These are phyloP conservation scores for Dillenia suffruticosa DNA, from an alignment of 164 flowering plant genomes.

Conservation along the genomic window DNA sequence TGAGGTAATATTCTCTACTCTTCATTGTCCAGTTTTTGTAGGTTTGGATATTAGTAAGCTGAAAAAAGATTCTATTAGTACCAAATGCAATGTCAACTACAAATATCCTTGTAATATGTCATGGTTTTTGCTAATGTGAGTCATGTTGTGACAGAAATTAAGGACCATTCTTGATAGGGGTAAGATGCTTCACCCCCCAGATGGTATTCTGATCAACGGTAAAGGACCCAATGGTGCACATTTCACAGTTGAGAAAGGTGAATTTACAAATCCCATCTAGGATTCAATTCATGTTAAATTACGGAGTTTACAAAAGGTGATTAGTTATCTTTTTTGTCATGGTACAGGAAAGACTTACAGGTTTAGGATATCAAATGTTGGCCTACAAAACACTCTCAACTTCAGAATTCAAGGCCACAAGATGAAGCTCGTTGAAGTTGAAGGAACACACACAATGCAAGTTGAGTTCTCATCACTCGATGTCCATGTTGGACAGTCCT, in stretches of 20 bases:
- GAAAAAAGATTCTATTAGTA: too few species aligned
- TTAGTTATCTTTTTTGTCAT: neutral
- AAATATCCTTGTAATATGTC: too few species aligned
- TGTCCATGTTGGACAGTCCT: conserved; percentile 82
- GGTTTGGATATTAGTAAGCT: too few species aligned
- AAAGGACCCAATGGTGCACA: conserved; percentile 39
- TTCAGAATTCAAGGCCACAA: conserved; percentile 61
- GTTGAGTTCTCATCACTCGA: conserved; percentile 47
- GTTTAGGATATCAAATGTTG: conserved; percentile 83
- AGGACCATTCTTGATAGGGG: conserved; percentile 49
- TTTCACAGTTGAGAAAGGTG: conserved; percentile 64
- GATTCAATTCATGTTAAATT: neutral
- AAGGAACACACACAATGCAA: conserved; percentile 80
- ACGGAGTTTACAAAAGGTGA: too few species aligned
- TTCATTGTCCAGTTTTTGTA: too few species aligned
- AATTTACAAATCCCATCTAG: too few species aligned
- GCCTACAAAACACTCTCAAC: conserved; percentile 59
- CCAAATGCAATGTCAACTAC: too few species aligned
- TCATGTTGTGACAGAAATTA: conserved; percentile 31
- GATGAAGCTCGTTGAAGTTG: conserved; percentile 81
- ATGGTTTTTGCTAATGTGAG: too few species aligned
- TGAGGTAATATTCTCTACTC: conserved; percentile 26
- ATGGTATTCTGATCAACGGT: conserved; percentile 72
- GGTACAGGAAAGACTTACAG: conserved; percentile 74
- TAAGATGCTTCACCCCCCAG: conserved; percentile 41